Conservation (phyloP, 2,329 filamentous ascomycete species). For the Venturia asperata region DNA sequence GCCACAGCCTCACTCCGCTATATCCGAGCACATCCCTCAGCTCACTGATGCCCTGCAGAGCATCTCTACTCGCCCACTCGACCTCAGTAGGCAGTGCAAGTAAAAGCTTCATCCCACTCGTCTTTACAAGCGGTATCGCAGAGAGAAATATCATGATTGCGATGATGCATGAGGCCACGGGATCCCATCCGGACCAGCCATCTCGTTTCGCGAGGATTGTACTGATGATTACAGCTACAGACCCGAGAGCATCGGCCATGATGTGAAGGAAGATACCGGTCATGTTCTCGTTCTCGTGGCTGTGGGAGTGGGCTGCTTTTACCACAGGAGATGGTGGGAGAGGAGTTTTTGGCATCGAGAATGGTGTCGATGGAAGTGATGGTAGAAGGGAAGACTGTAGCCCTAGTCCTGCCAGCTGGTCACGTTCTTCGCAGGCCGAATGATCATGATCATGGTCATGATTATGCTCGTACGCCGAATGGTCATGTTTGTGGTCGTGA, state of each 20-base stretch:
- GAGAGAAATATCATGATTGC: conserved; percentile 90
- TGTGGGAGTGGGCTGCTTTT: conserved; percentile 32
- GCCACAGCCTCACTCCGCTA: conserved; percentile 84
- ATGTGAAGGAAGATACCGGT: conserved; percentile 95
- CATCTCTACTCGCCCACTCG: conserved; percentile 83
- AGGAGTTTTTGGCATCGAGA: conserved; percentile 19
- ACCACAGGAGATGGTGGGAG: conserved; percentile 21
- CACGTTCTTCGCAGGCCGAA: conserved; percentile 66
- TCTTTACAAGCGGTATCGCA: conserved; percentile 77
- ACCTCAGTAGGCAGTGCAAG: conserved; percentile 76
- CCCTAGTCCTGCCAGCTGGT: conserved; percentile 7
- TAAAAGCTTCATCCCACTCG: conserved; percentile 73
- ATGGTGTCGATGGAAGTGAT: conserved; percentile 21
- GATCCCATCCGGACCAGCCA: conserved; percentile 91
- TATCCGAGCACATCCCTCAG: conserved; percentile 82
- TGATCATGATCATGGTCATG: conserved; percentile 66
- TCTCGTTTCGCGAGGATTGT: conserved; percentile 81
- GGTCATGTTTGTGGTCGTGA: conserved; percentile 53
- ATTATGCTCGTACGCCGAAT: conserved; percentile 26
- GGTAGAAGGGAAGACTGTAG: conserved; percentile 43
- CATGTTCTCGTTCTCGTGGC: conserved; percentile 96
- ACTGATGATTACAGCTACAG: conserved; percentile 86
- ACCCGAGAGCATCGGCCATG: conserved; percentile 88
- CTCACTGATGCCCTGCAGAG: conserved; percentile 72
- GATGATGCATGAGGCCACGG: conserved; percentile 87